Evolutionary conservation across 2,329 filamentous ascomycete species (phyloP), one percentile per base, ranked within the genome.

Genomic region (Lachnellula suecica): DNA sequence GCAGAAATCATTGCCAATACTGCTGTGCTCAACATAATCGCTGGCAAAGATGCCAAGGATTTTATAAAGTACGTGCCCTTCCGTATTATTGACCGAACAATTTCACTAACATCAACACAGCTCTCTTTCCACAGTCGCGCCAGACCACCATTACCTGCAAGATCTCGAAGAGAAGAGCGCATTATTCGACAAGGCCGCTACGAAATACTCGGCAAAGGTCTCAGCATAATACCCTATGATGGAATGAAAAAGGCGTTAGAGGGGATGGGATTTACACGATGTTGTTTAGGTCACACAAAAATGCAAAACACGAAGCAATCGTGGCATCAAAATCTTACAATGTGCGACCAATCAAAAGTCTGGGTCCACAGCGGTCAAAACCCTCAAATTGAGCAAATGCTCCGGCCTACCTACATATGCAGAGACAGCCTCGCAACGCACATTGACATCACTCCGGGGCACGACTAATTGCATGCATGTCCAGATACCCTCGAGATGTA

Each of bases 131-230:
- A 79, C 78, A 47, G 73, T 74, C 15, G 79, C 87, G 49, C 80
- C 86, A 23, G 72, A 85, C 48, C 91, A 97, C 70, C 74, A 82
- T 29, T 76, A 94, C 56, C 70, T 97, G 52, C 69, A 72, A 37
- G 92, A 96, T 63, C 73, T 96, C 62, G 79, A 84, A 65, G 89
- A 91, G 72, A 97, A 96, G 85, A 90, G 84, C 70, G 81, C 79
- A n/a, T 73, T 91, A 52, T 97, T 97, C 68, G 90, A 96, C 70
- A 85, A 85, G 64, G 92, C 92, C 11, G 89, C 89, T 19, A 78
- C 83, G 23, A 97, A 96, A 74, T 97, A 94, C 72, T 86, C 83
- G 60, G 82, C 92, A 29, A 96, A 93, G 77, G 90, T 91, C 41
- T 52, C 59, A 23, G 56, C 59, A 60, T 64, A 60, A 63, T 60